Evolutionary conservation across 169 alveolate genomes (phyloP), one percentile per base, ranked within the genome.

Genomic region (Perkinsus olseni): DNA sequence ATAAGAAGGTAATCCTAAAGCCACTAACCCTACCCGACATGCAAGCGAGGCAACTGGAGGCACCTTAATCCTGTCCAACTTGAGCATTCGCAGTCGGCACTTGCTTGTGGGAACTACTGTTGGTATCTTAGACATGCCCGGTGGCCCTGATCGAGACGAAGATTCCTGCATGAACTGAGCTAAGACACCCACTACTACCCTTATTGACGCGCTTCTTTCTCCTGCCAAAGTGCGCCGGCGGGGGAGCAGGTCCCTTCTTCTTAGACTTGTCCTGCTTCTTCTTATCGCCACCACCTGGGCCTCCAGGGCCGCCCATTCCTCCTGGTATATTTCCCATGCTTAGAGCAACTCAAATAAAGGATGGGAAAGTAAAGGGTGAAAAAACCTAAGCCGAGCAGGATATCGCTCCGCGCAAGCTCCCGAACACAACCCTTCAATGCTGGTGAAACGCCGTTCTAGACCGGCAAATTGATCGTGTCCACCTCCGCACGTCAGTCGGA

Each of bases 41-140:
- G 1, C 0, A 62, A 62, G 8, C 82, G 82, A 4, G 37, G 28
- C 34, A 4, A 62, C 0, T 62, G 50, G 11, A 40, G 50, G 3
- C 50, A 98, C 99, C 95, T 98, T 98, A 62, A 98, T 96, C 92
- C 99, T 95, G 93, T 98, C 99, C 91, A 96, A 96, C 94, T 98
- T 98, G 38, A 98, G 96, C 93, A 97, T 94, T 95, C 99, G 96
- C 74, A 98, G 95, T 92, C 99, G 96, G 92, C 99, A 98, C 92
- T 98, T 98, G 38, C 99, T 95, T 39, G 95, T 96, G 34, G 99
- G 99, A 17, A 98, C 97, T 36, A 98, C 99, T 93, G 97, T 94
- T 10, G 99, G 99, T 31, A 98, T 95, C 94, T 97, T 97, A 34
- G 97, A 95, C 82, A 62, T 62, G 28, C 82, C 82, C 34, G 82